Base-by-base conservation (phyloP, 306 rosid species). In the Acacia melanoxylon region DNA sequence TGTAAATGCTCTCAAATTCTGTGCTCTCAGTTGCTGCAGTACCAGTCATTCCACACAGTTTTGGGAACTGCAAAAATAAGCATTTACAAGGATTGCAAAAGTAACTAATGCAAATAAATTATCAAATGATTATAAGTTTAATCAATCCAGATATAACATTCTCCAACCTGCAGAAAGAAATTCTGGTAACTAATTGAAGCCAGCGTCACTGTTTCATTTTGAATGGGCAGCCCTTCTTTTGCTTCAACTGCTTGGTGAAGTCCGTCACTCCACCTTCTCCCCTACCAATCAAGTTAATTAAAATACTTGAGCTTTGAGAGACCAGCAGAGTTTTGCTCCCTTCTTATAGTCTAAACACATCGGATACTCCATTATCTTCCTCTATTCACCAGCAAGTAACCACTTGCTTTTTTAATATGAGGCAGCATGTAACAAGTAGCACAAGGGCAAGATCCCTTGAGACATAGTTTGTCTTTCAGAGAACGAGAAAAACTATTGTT, bases 171-270 rank as follows among this genome's bases (percentile, higher is more conserved):
- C 80, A 95, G 98, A 89, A 95, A 95, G 89, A 95, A 95, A 86
- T 95, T 95, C 84, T 95, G 99, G 86, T 95, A 95, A 82, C 99
- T 92, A 86, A 95, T 95, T 74, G 99, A 95, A 80, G 99, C 98
- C 90, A 95, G 83, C 13, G 99, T 93, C 75, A 95, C 91, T 59
- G 98, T 95, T 92, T 95, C 99, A 85, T 92, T 95, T 88, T 95
- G 99, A 82, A 93, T 91, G 29, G 99, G 98, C 70, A 95, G 72
- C 82, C 93, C 91, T 92, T 95, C 99, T 89, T 95, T 95, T 77
- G 99, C 99, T 92, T 95, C 99, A 75, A 95, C 98, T 54, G 99
- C 99, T 88, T 95, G 99, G 89, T 93, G 99, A 85, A 95, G 98
- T 81, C 99, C 98, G 75, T 95, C 99, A 87, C 99, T 95, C 99